These are phyloP conservation scores for Vachellia collinsii DNA, from an alignment of 306 rosid genomes.

Conservation along the genomic window DNA sequence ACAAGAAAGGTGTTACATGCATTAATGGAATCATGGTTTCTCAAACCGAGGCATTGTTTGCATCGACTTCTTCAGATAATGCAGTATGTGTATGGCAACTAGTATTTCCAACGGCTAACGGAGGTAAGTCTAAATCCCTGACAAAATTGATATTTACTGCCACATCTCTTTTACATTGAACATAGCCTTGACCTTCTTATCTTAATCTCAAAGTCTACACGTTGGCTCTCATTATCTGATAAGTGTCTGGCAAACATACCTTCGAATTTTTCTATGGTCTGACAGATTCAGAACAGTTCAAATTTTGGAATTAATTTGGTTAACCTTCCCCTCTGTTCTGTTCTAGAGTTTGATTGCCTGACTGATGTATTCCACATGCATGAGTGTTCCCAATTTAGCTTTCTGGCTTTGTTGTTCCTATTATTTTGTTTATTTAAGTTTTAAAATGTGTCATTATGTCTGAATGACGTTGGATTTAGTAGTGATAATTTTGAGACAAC, in stretches of 20 bases:
- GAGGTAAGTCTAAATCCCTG: conserved; percentile 52
- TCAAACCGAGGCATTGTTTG: conserved; percentile 73
- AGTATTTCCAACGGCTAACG: conserved; percentile 52
- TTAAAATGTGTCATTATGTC: not conserved
- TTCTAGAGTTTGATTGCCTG: not conserved
- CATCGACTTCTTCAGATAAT: conserved; percentile 89
- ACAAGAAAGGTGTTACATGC: conserved; percentile 96
- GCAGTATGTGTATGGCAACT: conserved; percentile 70
- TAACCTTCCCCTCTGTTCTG: not conserved
- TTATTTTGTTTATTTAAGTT: not conserved
- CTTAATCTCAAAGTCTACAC: not conserved
- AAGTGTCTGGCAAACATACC: not conserved
- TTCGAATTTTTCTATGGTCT: not conserved
- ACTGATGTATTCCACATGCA: not conserved
- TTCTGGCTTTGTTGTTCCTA: not conserved
- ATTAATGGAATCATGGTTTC: conserved; percentile 79
- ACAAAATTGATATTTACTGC: conserved; percentile 14
- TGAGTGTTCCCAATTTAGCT: not conserved
- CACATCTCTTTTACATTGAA: conserved; percentile 1
- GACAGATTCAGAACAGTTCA: not conserved
- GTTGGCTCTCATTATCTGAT: not conserved
- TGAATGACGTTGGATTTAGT: not conserved
- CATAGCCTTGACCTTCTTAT: not conserved
- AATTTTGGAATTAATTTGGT: conserved; percentile 15
- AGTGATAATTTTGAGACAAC: not conserved